A percentile compares a stretch with the other conserved stretches of the same genome.
phyloP scores from a whole-genome alignment of 257 asterid species.

The Solanum sparsipilum region DNA sequence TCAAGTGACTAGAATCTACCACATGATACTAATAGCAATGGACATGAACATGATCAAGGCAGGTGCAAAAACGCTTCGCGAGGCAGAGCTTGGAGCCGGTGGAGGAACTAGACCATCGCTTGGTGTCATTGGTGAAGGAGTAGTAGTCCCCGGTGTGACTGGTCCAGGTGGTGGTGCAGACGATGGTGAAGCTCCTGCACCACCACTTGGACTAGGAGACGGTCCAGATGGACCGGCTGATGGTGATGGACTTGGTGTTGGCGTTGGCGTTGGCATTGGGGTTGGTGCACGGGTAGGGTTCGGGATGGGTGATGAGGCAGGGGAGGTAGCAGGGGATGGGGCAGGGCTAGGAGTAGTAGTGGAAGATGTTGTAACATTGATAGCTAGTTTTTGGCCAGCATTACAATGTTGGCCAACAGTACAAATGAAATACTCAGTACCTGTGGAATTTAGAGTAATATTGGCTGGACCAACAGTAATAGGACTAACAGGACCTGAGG shows the following conservation, averaged over 20 bases:
- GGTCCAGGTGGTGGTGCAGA: not conserved
- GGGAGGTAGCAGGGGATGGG: slow-evolving; percentile 7
- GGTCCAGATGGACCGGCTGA: not conserved
- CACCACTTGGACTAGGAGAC: slow-evolving; percentile 12
- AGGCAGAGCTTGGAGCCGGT: slow-evolving; percentile 27
- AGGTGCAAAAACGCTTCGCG: not conserved
- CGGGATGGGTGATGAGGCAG: not conserved
- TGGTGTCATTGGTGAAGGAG: not conserved
- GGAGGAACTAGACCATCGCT: slow-evolving; percentile 6
- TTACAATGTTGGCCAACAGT: slow-evolving; percentile 47
- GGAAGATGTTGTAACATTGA: slow-evolving; percentile 34
- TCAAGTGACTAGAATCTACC: slow-evolving; percentile 16
- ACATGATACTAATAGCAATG: slow-evolving; percentile 11
- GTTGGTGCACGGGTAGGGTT: slow-evolving; percentile 1
- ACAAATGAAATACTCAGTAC: slow-evolving; percentile 38
- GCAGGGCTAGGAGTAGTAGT: slow-evolving; percentile 18
- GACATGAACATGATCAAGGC: slow-evolving; percentile 10
- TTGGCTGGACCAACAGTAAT: slow-evolving; percentile 39
- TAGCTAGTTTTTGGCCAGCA: slow-evolving; percentile 52
- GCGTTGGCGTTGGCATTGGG: slow-evolving; percentile 3
- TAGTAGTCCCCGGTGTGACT: not conserved
- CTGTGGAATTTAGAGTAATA: slow-evolving; percentile 37
- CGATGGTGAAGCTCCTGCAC: slow-evolving; percentile 8
- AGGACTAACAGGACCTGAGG: slow-evolving; percentile 18
- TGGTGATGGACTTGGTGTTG: slow-evolving; percentile 8